Base-by-base conservation (phyloP, 2,329 filamentous ascomycete species). In the Dichotomopilus funicola region DNA sequence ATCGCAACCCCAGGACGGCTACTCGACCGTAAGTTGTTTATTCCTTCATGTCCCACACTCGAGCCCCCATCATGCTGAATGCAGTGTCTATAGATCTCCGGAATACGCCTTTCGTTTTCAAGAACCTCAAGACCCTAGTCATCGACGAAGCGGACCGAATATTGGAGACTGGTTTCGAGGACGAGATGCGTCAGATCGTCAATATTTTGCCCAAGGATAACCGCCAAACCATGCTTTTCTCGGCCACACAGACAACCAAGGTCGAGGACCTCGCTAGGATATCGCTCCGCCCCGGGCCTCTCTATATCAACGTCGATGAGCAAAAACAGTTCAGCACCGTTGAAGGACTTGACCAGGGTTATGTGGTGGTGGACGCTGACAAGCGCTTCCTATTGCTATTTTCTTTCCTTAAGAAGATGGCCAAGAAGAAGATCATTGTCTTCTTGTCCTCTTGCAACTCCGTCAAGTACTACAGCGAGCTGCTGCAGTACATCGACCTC, bases 61-160 rank as follows among this genome's bases (percentile, higher is more conserved):
- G 19, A 27, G 12, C 13, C 5, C n/a, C 4, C 6, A 37, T 12
- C 7, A 9, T 35, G 8, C 38, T 54, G 47, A 59, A 47, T 31
- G 4, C 12, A n/a, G 4, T 12, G 44, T 34, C 50, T 5, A 50
- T 52, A 63, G 62, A 99, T 68, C 78, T 99, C 43, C 89, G 94
- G 71, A 96, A 92, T 70, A 97, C 94, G 0, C 87, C 86, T 19
- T 97, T 97, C 62, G 77, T 85, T 42, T 96, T 89, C 80, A 95
- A 95, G 78, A 96, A 96, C 72, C 74, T 96, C 64, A 91, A 91
- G 71, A 88, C 90, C 1, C 78, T 99, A 38, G 83, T 99, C 63
- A 96, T 97, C 63, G 94, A 99, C 66, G 94, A 99, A 74, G 94
- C 94, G 13, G 94, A 99, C 70, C 86, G 94, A 48, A 96, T 99